Evolutionary conservation across 148 eudicot genomes (phyloP).

Genomic region (Chenopodium album): DNA sequence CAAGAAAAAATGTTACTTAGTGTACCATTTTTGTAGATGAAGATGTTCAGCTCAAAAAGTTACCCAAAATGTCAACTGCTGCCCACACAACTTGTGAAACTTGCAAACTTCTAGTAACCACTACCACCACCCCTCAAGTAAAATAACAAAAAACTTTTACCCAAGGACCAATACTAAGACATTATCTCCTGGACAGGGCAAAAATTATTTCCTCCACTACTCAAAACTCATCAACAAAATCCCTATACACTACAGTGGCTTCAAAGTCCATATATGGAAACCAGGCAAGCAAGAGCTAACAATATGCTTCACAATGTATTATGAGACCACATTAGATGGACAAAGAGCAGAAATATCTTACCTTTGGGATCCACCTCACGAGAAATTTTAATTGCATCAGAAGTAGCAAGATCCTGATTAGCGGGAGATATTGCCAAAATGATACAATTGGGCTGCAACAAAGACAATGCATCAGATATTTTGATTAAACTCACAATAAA

Average conservation of each 20-base stretch:
- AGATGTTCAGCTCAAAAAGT: neutral
- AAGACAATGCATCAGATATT: conserved; percentile 9
- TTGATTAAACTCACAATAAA: too few species aligned
- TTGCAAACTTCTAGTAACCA: neutral
- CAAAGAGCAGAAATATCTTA: conserved; percentile 6
- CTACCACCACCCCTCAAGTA: too few species aligned
- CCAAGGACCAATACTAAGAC: neutral
- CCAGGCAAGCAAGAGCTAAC: neutral
- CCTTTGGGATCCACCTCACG: conserved; percentile 79
- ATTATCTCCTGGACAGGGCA: too few species aligned
- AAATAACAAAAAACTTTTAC: neutral
- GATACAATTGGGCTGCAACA: conserved; percentile 67
- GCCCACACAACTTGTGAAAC: neutral
- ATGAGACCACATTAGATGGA: neutral
- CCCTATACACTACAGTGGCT: neutral
- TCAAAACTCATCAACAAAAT: neutral
- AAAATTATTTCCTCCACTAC: neutral
- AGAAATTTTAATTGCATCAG: conserved; percentile 74
- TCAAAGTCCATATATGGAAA: neutral
- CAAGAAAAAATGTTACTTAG: neutral
- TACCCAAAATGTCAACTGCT: neutral
- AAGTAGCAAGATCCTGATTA: conserved; percentile 79
- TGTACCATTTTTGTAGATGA: neutral
- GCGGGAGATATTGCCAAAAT: conserved; percentile 79
- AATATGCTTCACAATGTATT: neutral